These are phyloP conservation scores for Penicillium hesseltinei DNA, from an alignment of 2,329 filamentous ascomycete species.

Conservation along the genomic window DNA sequence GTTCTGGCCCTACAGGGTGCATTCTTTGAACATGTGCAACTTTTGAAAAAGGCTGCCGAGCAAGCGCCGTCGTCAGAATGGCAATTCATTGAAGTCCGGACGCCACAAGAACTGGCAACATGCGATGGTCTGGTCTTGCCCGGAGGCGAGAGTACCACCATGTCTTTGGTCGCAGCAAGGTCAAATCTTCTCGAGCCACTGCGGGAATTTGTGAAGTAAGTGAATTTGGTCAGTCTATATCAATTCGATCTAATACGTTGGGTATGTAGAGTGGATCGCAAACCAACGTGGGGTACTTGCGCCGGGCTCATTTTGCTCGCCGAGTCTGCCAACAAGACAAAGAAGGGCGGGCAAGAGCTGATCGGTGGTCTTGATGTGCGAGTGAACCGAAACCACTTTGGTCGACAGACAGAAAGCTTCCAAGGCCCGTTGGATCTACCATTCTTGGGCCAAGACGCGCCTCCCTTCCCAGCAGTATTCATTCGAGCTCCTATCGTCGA, in stretches of 20 bases:
- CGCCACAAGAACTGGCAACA: slow-evolving; percentile 62
- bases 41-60: slow-evolving; percentile 66
- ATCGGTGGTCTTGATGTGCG: slow-evolving; percentile 88
- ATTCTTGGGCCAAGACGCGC: slow-evolving; percentile 55
- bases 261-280: slow-evolving; percentile 62
- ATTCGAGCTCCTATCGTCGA: slow-evolving; percentile 94
- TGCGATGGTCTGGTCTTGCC: slow-evolving; percentile 88
- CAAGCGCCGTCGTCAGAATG: slow-evolving; percentile 42
- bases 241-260: slow-evolving; percentile 15
- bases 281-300: slow-evolving; percentile 93
- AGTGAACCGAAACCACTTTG: slow-evolving; percentile 93
- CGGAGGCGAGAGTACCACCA: slow-evolving; percentile 91
- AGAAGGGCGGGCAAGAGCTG: slow-evolving; percentile 86
- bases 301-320: slow-evolving; percentile 89
- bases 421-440: slow-evolving; percentile 70
- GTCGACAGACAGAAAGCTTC: slow-evolving; percentile 89
- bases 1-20: slow-evolving; percentile 83
- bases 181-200: slow-evolving; percentile 80
- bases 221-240: slow-evolving; percentile 11
- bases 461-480: slow-evolving; percentile 77
- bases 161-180: slow-evolving; percentile 80
- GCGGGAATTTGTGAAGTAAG: slow-evolving; percentile 84
- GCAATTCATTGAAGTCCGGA: slow-evolving; percentile 76
- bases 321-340: slow-evolving; percentile 82
- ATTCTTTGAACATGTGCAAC: slow-evolving; percentile 80